Percentiles rank a stretch among this genome's conserved stretches.
Evolutionary conservation across 306 rosid genomes (phyloP).

Genomic region (Citrullus mucosospermus): DNA sequence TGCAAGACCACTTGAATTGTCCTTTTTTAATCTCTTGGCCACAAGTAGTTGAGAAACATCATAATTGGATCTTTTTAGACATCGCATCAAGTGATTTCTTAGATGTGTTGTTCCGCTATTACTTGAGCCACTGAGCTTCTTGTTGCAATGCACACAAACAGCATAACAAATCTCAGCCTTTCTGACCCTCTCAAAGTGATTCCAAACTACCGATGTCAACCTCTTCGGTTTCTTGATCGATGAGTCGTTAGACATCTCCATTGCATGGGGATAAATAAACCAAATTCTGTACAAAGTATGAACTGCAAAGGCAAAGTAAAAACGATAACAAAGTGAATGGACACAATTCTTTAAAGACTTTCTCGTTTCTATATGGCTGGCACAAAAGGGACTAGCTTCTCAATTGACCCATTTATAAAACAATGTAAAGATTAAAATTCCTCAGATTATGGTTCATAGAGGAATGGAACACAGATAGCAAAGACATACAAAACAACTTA

Average conservation of each 20-base stretch:
- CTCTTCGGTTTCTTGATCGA: neutral
- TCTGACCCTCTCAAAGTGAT: conserved; percentile 90
- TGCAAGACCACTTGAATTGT: conserved; percentile 40
- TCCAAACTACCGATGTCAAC: conserved; percentile 93
- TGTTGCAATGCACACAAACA: conserved; percentile 84
- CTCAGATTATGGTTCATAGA: neutral
- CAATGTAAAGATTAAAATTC: neutral
- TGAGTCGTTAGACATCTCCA: conserved; percentile 39
- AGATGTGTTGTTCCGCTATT: conserved; percentile 96
- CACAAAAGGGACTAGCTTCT: neutral
- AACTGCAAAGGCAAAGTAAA: neutral
- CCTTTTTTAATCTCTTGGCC: conserved; percentile 85
- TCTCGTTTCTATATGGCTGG: neutral
- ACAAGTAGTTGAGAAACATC: conserved; percentile 93
- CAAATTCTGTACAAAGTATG: conserved; percentile 26
- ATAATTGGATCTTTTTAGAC: conserved; percentile 75
- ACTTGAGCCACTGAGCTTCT: conserved; percentile 97
- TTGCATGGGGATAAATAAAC: conserved; percentile 33
- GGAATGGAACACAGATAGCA: neutral
- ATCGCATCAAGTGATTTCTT: conserved; percentile 91
- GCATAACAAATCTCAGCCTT: conserved; percentile 87
- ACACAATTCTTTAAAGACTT: neutral
- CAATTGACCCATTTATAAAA: neutral
- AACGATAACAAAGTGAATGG: neutral
- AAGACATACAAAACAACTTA: neutral